Base-by-base conservation (phyloP, 305 asterid genomes). In the Fraxinus greggii region DNA sequence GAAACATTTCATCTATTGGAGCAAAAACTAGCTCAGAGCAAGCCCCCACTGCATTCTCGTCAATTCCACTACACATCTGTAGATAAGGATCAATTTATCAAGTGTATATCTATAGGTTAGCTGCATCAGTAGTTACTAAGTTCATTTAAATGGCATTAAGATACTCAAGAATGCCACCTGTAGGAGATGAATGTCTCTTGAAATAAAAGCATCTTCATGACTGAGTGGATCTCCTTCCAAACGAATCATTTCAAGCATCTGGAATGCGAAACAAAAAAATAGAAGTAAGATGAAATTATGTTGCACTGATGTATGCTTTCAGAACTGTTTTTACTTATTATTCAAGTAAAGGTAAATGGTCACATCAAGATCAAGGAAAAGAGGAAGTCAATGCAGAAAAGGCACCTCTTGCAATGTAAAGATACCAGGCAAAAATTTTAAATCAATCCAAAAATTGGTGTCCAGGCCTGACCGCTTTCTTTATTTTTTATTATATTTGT, bases 221-320 rank as follows among this genome's bases (percentile, higher is more conserved):
- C 94, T 86, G 51, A 90, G 84, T 2, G 93, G 79, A 73, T 95
- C 97, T 9, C 97, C 97, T 89, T 95, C 98, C 59, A 95, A 90
- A 19, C 98, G 92, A 82, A 95, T 87, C 51, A 95, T 94, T 91
- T 95, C 98, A 24, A 95, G 98, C 93, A 90, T 91, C 98, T 95
- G 88, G 67, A 82, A 33, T 6, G 45, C 5, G 35, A 81, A 31
- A 24, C 13, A 82, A 59, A 13, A 13, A 17, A 42, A n/a, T 54
- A 7, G 72, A 76, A 75, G 69, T 67, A 75, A 51, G 59, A 77
- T 19, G 69, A 26, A 15, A 67, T 21, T 67, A 65, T 67, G 36
- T 28, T 28, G 74, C 74, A 67, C 17, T 67, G 36, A 26, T 12
- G 72, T 9, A 63, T 63, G 72, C 72, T 63, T 63, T 19, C 28